Evolutionary conservation across 2,329 filamentous ascomycete genomes (phyloP).

Genomic region (Dryadomyces quercivorus): DNA sequence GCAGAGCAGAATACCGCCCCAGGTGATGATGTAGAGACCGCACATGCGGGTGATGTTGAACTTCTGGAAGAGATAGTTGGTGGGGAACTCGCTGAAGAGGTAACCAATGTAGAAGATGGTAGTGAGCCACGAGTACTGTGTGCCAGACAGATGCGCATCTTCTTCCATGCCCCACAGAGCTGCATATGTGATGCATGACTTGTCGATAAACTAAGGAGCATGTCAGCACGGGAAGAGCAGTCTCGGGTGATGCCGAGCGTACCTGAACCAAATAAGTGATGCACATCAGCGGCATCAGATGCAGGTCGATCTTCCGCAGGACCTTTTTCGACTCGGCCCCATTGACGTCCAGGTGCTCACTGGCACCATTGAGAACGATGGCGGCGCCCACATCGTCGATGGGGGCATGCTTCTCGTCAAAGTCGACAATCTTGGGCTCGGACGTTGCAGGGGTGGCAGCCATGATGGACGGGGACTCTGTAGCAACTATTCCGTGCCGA

Average conservation of each 20-base stretch:
- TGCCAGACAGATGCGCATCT: conserved; percentile 44
- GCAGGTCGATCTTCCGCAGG: conserved; percentile 3
- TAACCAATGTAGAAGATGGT: conserved; percentile 38
- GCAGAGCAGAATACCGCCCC: conserved; percentile 34
- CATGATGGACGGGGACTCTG: too few relatives aligned
- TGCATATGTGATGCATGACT: conserved; percentile 62
- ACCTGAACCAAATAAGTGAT: not conserved
- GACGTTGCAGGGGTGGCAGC: too few relatives aligned
- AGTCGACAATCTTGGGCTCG: too few relatives aligned
- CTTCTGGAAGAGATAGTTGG: conserved; percentile 31
- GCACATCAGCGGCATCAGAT: not conserved
- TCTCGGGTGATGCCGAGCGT: too few relatives aligned
- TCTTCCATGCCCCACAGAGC: conserved; percentile 50
- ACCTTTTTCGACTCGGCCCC: not conserved
- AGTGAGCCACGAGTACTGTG: conserved; percentile 38
- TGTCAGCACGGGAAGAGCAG: not conserved
- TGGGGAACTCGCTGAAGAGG: conserved; percentile 30
- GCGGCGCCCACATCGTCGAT: too few relatives aligned
- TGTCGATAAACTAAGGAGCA: conserved; percentile 22
- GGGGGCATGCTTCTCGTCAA: too few relatives aligned
- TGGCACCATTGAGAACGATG: too few relatives aligned
- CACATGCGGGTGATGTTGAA: conserved; percentile 25
- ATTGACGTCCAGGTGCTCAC: not conserved
- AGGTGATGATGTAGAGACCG: conserved; percentile 13
- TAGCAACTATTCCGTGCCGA: too few relatives aligned